A percentile compares a stretch with the other conserved stretches of the same genome.
Conservation (phyloP, 371 early-diverging fungal genomes). For the Antonospora locustae region DNA sequence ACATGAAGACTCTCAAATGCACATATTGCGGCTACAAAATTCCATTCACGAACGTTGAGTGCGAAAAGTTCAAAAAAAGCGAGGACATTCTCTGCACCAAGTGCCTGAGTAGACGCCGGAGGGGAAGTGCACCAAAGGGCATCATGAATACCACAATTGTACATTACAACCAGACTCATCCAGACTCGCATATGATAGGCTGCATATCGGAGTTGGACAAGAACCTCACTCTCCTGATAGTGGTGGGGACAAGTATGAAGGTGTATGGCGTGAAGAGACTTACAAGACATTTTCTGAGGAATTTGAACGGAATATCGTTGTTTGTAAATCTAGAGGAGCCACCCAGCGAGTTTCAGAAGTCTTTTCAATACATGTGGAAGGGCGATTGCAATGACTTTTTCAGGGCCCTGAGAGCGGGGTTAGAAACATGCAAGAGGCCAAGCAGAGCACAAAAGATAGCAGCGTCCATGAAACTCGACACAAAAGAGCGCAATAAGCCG, state of each 20-base stretch:
- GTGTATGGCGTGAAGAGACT: slow-evolving; percentile 75
- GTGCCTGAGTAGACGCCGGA: slow-evolving; percentile 56
- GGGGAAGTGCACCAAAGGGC: slow-evolving; percentile 64
- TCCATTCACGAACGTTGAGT: slow-evolving; percentile 20
- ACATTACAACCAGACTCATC: slow-evolving; percentile 83
- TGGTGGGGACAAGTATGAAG: slow-evolving; percentile 90
- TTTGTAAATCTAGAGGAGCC: slow-evolving; percentile 48
- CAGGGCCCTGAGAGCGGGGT: background rate
- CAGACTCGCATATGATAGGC: slow-evolving; percentile 64
- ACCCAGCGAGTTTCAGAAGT: slow-evolving; percentile 32
- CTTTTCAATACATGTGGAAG: slow-evolving; percentile 52
- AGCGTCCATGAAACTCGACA: too few species aligned
- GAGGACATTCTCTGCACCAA: slow-evolving; percentile 14
- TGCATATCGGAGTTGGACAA: slow-evolving; percentile 60
- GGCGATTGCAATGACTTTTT: slow-evolving; percentile 53
- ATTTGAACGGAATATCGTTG: slow-evolving; percentile 36
- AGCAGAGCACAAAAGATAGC: too few species aligned
- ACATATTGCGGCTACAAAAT: slow-evolving; percentile 35
- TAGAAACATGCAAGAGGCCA: too few species aligned
- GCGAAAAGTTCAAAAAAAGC: slow-evolving; percentile 1
- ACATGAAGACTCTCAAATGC: slow-evolving; percentile 41
- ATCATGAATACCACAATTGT: slow-evolving; percentile 79
- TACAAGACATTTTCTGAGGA: slow-evolving; percentile 61
- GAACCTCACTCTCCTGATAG: slow-evolving; percentile 67
- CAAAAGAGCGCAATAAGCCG: too few species aligned